Evolutionary conservation across 371 early-diverging fungal species (phyloP).

Genomic region (Synchytrium microbalum): DNA sequence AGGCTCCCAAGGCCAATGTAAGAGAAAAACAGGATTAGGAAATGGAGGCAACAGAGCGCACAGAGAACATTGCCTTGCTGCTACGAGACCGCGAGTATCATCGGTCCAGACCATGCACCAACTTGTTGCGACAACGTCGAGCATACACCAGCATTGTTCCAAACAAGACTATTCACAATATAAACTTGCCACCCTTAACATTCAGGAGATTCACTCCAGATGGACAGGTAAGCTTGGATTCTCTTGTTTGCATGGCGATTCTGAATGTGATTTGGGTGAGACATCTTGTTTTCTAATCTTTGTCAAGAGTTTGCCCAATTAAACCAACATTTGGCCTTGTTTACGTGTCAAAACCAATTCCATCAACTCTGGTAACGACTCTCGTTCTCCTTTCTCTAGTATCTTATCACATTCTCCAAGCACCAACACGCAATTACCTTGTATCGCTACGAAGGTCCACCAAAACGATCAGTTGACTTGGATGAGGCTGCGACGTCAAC

Average conservation of each 20-base stretch:
- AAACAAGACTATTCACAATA: constrained; percentile 16
- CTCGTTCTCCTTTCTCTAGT: constrained; percentile 12
- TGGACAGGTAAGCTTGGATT: constrained; percentile 18
- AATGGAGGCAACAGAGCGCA: background rate
- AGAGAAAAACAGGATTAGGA: too few species aligned
- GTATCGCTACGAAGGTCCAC: constrained; percentile 12
- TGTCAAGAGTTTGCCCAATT: too few species aligned
- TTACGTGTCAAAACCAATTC: background rate
- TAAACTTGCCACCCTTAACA: constrained; percentile 6
- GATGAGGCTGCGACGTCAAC: background rate
- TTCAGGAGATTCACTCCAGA: constrained; percentile 25
- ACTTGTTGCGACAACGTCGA: background rate
- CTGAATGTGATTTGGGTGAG: background rate
- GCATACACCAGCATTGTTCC: constrained; percentile 14
- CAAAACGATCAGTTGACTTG: background rate
- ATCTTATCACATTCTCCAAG: constrained; percentile 25
- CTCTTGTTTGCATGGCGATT: background rate
- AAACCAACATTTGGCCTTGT: background rate
- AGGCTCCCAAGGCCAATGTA: too few species aligned
- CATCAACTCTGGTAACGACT: background rate
- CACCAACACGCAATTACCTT: constrained; percentile 24
- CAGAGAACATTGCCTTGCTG: constrained; percentile 8
- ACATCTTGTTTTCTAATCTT: background rate
- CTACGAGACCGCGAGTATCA: constrained; percentile 5
- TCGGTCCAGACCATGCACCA: constrained; percentile 3